Evolutionary conservation across 192 early-diverging fungal species (phyloP).

Genomic region (Jimgerdemannia lactiflua): DNA sequence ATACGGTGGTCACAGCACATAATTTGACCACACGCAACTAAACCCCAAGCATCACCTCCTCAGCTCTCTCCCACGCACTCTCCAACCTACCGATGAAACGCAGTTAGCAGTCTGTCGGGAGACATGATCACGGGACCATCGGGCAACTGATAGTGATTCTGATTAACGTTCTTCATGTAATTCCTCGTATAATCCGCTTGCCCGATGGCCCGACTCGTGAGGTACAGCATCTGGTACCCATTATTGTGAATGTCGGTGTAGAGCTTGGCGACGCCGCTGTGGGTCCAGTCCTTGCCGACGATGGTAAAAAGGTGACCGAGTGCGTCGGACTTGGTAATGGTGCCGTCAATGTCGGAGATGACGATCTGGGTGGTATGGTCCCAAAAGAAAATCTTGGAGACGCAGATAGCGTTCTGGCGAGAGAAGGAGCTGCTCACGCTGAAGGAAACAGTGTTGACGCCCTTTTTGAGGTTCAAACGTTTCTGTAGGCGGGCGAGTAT

Average conservation of each 20-base stretch:
- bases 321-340: constrained; percentile 97
- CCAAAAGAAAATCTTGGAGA: constrained; percentile 90
- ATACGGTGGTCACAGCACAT: too few relatives aligned
- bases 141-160: constrained; percentile 83
- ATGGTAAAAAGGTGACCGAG: constrained; percentile 96
- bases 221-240: constrained; percentile 92
- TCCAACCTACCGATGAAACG: constrained; percentile 66
- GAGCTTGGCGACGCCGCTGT: constrained; percentile 92
- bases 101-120: constrained; percentile 89
- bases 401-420: constrained; percentile 74
- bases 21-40: not conserved
- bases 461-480: constrained; percentile 73
- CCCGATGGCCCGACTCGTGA: constrained; percentile 95
- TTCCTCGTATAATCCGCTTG: constrained; percentile 88
- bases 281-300: constrained; percentile 98
- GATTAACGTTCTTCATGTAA: constrained; percentile 88
- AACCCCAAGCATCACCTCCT: constrained; percentile 1
- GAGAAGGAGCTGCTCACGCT: constrained; percentile 69
- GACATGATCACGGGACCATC: constrained; percentile 96
- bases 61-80: constrained; percentile 1
- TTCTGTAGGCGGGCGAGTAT: constrained; percentile 27
- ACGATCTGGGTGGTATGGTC: constrained; percentile 81
- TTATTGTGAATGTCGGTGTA: constrained; percentile 94
- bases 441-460: constrained; percentile 90
- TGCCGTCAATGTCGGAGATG: constrained; percentile 98